Evolutionary conservation across 768 basidiomycete species (phyloP).

Genomic region (Pleurotus citrinopileatus): DNA sequence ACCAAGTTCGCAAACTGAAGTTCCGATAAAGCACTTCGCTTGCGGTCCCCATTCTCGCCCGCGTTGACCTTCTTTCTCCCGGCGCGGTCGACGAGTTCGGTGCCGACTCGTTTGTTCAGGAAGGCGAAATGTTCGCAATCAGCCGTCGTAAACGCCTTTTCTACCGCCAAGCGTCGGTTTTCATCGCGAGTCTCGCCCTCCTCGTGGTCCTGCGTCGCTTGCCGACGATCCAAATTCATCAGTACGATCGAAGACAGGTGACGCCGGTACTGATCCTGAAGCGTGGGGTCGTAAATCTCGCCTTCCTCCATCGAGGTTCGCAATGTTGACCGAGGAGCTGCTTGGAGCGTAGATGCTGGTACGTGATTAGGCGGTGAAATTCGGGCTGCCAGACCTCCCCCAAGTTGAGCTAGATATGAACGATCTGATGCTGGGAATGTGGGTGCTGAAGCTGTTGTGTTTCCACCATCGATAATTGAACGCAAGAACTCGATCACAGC

Average conservation of each 20-base stretch:
- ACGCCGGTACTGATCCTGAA: background rate
- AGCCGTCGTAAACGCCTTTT: too few species aligned
- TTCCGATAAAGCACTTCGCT: too few species aligned
- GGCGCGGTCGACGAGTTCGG: background rate
- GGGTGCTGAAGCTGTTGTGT: background rate
- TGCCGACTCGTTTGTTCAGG: background rate
- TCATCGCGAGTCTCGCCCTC: too few species aligned
- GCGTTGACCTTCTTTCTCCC: too few species aligned
- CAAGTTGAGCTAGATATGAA: too few species aligned
- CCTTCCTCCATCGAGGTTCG: background rate
- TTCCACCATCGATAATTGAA: background rate
- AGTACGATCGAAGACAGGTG: background rate
- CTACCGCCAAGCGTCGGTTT: too few species aligned
- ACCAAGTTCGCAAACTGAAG: too few species aligned
- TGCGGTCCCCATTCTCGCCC: too few species aligned
- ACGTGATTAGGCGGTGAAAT: too few species aligned
- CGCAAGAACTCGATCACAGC: slow-evolving; percentile 1
- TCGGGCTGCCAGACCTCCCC: too few species aligned
- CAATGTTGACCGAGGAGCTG: background rate
- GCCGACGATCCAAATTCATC: background rate
- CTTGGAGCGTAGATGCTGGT: too few species aligned
- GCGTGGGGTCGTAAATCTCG: background rate
- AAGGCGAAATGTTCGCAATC: background rate
- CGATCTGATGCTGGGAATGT: background rate
- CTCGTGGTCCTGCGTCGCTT: background rate